A percentile compares a stretch with the other conserved stretches of the same genome.
These are phyloP conservation scores for Debaryomycetaceae sp. DNA, from an alignment of 1,139 yeast genomes.

Conservation along the genomic window DNA sequence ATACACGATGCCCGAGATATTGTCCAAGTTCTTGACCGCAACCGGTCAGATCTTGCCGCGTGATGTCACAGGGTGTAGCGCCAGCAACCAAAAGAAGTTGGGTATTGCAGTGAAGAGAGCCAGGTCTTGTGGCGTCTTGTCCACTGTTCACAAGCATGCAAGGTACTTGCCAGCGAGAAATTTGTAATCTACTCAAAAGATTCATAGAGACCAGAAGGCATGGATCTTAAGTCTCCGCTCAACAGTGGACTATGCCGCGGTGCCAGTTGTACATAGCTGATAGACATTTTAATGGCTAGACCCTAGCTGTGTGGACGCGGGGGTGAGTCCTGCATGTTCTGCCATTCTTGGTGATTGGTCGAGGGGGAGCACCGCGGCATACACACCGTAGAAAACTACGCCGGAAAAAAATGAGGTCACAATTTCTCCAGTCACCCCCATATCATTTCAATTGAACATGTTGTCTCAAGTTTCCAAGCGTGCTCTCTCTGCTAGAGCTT, in stretches of 20 bases:
- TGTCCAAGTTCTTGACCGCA: slow-evolving; percentile 53
- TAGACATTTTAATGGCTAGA: too few species aligned
- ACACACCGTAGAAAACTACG: too few species aligned
- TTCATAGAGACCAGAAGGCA: slow-evolving; percentile 1
- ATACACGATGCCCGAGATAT: slow-evolving; percentile 60
- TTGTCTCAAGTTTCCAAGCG: slow-evolving; percentile 33
- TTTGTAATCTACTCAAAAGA: slow-evolving; percentile 17
- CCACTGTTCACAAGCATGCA: slow-evolving; percentile 57
- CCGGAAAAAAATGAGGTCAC: too few species aligned
- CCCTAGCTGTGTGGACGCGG: too few species aligned
- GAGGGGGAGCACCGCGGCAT: too few species aligned
- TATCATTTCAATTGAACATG: slow-evolving; percentile 18
- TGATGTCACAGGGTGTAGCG: slow-evolving; percentile 60
- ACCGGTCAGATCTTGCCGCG: slow-evolving; percentile 69
- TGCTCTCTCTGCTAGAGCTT: slow-evolving; percentile 30
- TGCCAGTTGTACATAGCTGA: slow-evolving; percentile 3
- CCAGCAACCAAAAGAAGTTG: slow-evolving; percentile 58
- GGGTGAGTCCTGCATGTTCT: too few species aligned
- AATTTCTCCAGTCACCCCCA: too few species aligned
- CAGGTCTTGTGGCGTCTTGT: slow-evolving; percentile 62
- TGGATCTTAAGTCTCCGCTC: too few species aligned
- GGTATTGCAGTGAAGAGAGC: slow-evolving; percentile 68
- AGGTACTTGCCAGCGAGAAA: slow-evolving; percentile 38
- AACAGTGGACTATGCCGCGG: background rate
- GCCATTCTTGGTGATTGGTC: too few species aligned